Evolutionary conservation across 805 yeast genomes (phyloP).

Genomic region (Teunomyces stri): DNA sequence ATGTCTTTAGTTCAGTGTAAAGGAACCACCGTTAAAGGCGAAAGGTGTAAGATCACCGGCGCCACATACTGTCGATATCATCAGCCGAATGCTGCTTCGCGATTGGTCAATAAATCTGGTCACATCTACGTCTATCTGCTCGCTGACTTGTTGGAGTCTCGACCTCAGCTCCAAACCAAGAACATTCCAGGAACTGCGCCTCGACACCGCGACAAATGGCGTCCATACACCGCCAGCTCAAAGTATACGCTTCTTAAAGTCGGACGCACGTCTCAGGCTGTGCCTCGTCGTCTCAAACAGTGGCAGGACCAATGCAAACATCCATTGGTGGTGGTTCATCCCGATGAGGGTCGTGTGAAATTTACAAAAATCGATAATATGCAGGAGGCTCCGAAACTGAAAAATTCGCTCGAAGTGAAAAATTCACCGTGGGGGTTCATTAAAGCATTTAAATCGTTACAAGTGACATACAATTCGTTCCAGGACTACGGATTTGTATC

Average conservation of each 20-base stretch:
- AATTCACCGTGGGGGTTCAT: background rate
- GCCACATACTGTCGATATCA: constrained; percentile 37
- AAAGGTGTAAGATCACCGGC: constrained; percentile 33
- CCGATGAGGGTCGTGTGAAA: background rate
- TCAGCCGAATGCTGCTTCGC: background rate
- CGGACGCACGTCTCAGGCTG: constrained; percentile 52
- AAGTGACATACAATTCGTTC: background rate
- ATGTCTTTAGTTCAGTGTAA: constrained; percentile 30
- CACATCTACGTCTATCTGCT: constrained; percentile 52
- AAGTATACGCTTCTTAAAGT: constrained; percentile 46
- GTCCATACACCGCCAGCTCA: constrained; percentile 33
- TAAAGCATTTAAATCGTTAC: background rate
- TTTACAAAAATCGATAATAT: background rate
- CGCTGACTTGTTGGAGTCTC: constrained; percentile 31
- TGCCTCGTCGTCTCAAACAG: constrained; percentile 41
- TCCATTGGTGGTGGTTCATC: constrained; percentile 32
- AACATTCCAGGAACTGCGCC: constrained; percentile 22
- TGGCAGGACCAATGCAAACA: constrained; percentile 56
- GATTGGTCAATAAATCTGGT: constrained; percentile 25
- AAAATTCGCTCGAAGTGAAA: background rate
- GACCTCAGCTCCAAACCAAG: constrained; percentile 39
- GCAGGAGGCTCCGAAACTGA: background rate
- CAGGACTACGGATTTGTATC: constrained; percentile 36
- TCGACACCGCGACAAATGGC: constrained; percentile 24
- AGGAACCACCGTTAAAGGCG: constrained; percentile 43